Base-by-base conservation (phyloP, 2,329 filamentous ascomycete species). In the Diaporthe longicolla region DNA sequence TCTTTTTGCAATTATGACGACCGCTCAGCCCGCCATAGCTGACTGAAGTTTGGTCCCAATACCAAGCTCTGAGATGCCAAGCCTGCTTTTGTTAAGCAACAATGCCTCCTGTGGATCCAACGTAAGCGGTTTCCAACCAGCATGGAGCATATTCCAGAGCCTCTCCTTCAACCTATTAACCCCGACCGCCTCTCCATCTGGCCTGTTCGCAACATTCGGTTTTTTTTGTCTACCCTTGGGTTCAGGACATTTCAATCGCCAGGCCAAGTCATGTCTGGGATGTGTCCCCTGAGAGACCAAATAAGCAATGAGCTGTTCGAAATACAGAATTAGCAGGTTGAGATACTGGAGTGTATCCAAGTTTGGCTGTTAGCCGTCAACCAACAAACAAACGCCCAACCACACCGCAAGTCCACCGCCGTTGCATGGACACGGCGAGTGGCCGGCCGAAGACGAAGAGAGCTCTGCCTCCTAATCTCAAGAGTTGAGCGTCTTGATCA, bases 401-500 rank as follows among this genome's bases (percentile, higher is more conserved):
- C 59, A 68, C 37, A 9, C 66, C 45, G n/a, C 74, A 73, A 73
- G 35, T 17, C 21, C 37, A 7, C 58, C 29, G 29, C 29, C 29
- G 40, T 19, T 24, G 29, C 43, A 32, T 24, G 45, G 59, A n/a
- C 13, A 40, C 11, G 69, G 45, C 21, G 61, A 43, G 45, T 37
- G 37, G 70, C 73, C 70, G 35, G 15, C n/a, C 55, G 50, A 75
- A 32, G 26, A 66, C n/a, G 54, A 70, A 21, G 68, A 59, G 37
- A 54, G 68, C 48, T 57, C 68, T 29, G 72, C 58, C 72, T 75
- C 48, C 57, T 55, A 55, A 55, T 58, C 65, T 86, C 79, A 89
- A 69, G 87, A 87, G 77, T 90, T 89, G 68, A 92, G 84, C 59
- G 91, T 93, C 84, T 91, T 90, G 80, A 92, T 87, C 92, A 95